These are phyloP conservation scores for Bathelium albidoporum DNA, from an alignment of 495 filamentous ascomycete genomes.

Conservation along the genomic window DNA sequence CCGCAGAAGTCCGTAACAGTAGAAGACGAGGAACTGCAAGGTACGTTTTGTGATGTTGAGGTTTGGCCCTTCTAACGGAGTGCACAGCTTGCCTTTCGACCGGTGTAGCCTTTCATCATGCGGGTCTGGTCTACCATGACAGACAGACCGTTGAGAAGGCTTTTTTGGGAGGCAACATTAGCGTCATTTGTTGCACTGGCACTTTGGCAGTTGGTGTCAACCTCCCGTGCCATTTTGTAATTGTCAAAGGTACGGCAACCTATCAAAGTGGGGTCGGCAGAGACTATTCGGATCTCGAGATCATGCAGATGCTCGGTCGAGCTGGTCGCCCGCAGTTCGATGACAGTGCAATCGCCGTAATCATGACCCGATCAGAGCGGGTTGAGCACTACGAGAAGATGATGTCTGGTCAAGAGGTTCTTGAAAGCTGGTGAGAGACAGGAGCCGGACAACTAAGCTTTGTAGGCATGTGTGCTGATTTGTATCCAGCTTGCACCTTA, in stretches of 20 bases:
- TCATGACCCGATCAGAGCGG: conserved; percentile 66
- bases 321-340: conserved; percentile 93
- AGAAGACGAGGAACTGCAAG: conserved; percentile 51
- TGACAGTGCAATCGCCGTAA: conserved; percentile 70
- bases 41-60: conserved; percentile 25
- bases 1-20: conserved; percentile 48
- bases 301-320: conserved; percentile 97
- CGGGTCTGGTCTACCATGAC: conserved; percentile 65
- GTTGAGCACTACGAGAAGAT: conserved; percentile 68
- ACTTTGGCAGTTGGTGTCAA: conserved; percentile 92
- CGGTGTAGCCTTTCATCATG: conserved; percentile 91
- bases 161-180: conserved; percentile 67
- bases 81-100: conserved; percentile 43
- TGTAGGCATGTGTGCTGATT: conserved; percentile 8
- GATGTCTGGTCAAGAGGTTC: conserved; percentile 66
- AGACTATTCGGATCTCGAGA: conserved; percentile 84
- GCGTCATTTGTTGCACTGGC: conserved; percentile 89
- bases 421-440: conserved; percentile 60
- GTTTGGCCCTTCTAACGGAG: conserved; percentile 1
- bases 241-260: conserved; percentile 79
- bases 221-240: conserved; percentile 81
- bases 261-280: conserved; percentile 48
- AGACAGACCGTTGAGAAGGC: conserved; percentile 58
- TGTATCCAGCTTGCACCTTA: conserved; percentile 55
- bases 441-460: neutral